Percentiles rank a stretch among this genome's conserved stretches.
Conservation (phyloP, 306 rosid species). For the Cicer chorassanicum region DNA sequence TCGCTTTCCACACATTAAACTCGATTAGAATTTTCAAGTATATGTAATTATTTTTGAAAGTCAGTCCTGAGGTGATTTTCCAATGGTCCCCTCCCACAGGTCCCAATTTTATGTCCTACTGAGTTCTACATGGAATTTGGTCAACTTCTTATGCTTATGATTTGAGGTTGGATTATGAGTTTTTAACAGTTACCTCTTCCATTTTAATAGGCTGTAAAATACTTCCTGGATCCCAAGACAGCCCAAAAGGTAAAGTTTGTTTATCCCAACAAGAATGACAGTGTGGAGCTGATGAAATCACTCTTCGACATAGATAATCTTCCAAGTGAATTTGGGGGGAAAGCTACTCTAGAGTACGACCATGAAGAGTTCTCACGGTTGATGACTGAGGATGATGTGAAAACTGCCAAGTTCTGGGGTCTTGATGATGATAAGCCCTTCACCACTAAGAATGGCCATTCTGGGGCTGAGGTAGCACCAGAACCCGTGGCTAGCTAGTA, state of each 20-base stretch:
- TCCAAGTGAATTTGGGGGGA: conserved; percentile 83
- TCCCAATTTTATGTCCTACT: not conserved
- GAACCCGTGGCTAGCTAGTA: conserved; percentile 43
- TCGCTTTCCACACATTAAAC: conserved; percentile 17
- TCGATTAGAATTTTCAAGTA: not conserved
- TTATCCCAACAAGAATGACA: conserved; percentile 73
- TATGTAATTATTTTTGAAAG: not conserved
- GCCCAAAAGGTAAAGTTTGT: conserved; percentile 82
- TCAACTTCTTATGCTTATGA: not conserved
- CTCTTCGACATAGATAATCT: conserved; percentile 79
- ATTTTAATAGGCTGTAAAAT: conserved; percentile 65
- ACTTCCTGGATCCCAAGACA: conserved; percentile 81
- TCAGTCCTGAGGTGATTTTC: not conserved
- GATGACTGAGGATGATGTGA: conserved; percentile 79
- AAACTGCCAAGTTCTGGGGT: conserved; percentile 89
- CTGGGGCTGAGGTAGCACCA: conserved; percentile 58
- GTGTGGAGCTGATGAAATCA: conserved; percentile 82
- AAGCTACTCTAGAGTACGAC: conserved; percentile 74
- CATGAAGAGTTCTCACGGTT: conserved; percentile 80
- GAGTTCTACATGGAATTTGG: not conserved
- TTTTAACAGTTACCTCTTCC: conserved; percentile 14
- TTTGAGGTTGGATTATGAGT: conserved; percentile 33
- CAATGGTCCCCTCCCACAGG: not conserved
- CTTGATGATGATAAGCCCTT: conserved; percentile 57
- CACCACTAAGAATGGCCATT: conserved; percentile 49